Evolutionary conservation across 1,284 basidiomycete species (phyloP).

Genomic region (Ceratobasidium sp.): DNA sequence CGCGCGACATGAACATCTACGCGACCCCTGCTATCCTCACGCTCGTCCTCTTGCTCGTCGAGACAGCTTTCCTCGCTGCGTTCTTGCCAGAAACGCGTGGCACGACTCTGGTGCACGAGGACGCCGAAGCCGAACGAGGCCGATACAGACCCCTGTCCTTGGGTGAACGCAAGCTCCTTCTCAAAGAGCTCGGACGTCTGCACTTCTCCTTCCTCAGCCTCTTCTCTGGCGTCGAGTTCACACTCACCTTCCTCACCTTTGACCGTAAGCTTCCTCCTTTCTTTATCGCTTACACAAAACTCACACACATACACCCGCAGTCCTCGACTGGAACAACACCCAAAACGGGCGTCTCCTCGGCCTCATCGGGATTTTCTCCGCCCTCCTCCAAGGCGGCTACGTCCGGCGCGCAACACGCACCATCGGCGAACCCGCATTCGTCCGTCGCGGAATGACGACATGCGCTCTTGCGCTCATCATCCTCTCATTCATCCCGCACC

Average conservation of each 20-base stretch:
- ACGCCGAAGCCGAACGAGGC: constrained; percentile 47
- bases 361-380: constrained; percentile 88
- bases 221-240: constrained; percentile 92
- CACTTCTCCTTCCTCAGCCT: constrained; percentile 88
- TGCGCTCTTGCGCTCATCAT: constrained; percentile 78
- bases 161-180: constrained; percentile 48
- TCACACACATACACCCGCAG: constrained; percentile 56
- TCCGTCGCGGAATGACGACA: constrained; percentile 77
- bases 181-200: constrained; percentile 66
- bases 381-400: constrained; percentile 90
- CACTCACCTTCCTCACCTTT: constrained; percentile 90
- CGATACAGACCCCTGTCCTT: constrained; percentile 22
- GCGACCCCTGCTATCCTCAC: constrained; percentile 85
- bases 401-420: constrained; percentile 81
- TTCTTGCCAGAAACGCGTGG: constrained; percentile 84
- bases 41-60: constrained; percentile 74
- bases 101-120: constrained; percentile 55
- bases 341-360: constrained; percentile 88
- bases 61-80: constrained; percentile 79
- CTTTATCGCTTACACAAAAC: too few relatives aligned
- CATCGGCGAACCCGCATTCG: constrained; percentile 82
- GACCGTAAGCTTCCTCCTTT: constrained; percentile 70
- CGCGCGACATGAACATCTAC: constrained; percentile 83
- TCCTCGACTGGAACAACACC: constrained; percentile 89
- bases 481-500: constrained; percentile 75